Conservation (phyloP, 805 yeast species). For the Helenozyma rhizophorensis region DNA sequence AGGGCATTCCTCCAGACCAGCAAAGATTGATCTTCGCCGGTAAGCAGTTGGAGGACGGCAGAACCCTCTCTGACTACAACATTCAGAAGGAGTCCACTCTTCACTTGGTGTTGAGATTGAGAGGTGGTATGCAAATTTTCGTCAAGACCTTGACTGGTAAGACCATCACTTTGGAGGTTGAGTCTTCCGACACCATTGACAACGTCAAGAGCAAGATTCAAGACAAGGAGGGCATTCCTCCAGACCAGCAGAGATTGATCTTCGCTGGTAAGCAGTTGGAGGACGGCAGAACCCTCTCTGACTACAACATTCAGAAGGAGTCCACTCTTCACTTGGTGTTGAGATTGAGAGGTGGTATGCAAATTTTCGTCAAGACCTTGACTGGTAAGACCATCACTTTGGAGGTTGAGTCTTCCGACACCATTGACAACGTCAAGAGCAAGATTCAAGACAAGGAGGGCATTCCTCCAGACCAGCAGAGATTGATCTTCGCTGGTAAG, state of each 20-base stretch:
- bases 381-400: constrained; percentile 73
- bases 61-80: constrained; percentile 36
- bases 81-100: constrained; percentile 42
- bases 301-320: constrained; percentile 99
- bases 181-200: constrained; percentile 98
- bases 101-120: constrained; percentile 19
- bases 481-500: constrained; percentile 45
- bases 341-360: constrained; percentile 82
- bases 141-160: constrained; percentile 99
- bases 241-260: constrained; percentile 99
- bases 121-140: constrained; percentile 84
- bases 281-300: constrained; percentile 98
- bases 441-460: constrained; percentile 43
- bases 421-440: constrained; percentile 81
- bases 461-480: constrained; percentile 43
- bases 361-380: constrained; percentile 44
- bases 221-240: constrained; percentile 99
- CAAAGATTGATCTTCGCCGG: constrained; percentile 45
- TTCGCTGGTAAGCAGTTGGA: constrained; percentile 99
- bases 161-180: constrained; percentile 98
- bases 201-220: constrained; percentile 97
- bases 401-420: constrained; percentile 97
- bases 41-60: constrained; percentile 43
- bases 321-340: constrained; percentile 94
- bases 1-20: constrained; percentile 44